Conservation (phyloP, 768 basidiomycete genomes). For the Suillus subaureus region DNA sequence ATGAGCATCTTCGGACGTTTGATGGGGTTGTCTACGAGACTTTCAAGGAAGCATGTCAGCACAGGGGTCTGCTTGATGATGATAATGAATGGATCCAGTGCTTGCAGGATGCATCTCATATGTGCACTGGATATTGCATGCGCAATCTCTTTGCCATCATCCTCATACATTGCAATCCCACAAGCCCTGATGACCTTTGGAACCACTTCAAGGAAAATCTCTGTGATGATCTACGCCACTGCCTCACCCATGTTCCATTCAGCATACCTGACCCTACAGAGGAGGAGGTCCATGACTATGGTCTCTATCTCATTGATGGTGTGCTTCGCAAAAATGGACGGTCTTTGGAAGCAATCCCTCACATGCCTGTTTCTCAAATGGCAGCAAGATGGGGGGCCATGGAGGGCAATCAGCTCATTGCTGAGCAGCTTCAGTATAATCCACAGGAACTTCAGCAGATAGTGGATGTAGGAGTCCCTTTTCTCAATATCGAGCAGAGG, state of each 20-base stretch:
- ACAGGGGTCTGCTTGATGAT: constrained; percentile 45
- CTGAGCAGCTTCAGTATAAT: constrained; percentile 9
- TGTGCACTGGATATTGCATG: constrained; percentile 40
- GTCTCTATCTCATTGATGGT: constrained; percentile 41
- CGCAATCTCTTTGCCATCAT: constrained; percentile 44
- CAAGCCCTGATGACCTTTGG: constrained; percentile 41
- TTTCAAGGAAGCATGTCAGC: constrained; percentile 45
- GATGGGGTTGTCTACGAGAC: constrained; percentile 27
- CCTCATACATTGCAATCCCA: constrained; percentile 35
- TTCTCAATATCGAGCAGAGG: constrained; percentile 34
- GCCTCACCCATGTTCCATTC: constrained; percentile 15
- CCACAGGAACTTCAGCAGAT: background rate
- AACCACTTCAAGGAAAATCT: constrained; percentile 33
- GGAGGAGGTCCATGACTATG: constrained; percentile 42
- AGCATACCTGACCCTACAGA: constrained; percentile 24
- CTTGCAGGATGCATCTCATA: constrained; percentile 40
- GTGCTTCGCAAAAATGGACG: constrained; percentile 17
- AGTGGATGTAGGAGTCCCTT: background rate
- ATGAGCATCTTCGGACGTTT: constrained; percentile 24
- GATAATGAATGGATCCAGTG: constrained; percentile 52
- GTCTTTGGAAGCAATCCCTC: constrained; percentile 16
- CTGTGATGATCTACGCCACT: constrained; percentile 41
- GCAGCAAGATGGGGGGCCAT: constrained; percentile 19
- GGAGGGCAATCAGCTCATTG: constrained; percentile 21
- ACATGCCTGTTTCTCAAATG: constrained; percentile 19